Evolutionary conservation across 805 yeast genomes (phyloP).

Genomic region (Maudiozyma turicensis): DNA sequence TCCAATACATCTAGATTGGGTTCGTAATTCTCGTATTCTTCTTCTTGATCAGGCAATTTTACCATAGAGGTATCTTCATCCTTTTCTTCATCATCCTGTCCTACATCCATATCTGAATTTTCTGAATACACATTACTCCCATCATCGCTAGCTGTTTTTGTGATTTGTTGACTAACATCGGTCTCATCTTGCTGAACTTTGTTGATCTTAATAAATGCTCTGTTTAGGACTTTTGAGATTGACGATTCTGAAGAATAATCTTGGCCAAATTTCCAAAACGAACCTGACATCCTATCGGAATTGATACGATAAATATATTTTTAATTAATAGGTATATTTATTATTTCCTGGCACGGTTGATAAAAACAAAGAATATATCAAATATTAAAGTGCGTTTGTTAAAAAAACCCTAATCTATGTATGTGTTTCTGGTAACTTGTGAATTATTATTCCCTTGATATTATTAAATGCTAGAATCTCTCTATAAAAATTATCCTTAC

Average conservation of each 20-base stretch:
- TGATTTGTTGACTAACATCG: background rate
- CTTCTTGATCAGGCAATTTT: conserved; percentile 26
- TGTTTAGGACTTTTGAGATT: conserved; percentile 38
- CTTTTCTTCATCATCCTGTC: conserved; percentile 7
- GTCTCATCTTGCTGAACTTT: conserved; percentile 2
- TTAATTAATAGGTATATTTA: too few relatives aligned
- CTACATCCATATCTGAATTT: conserved; percentile 3
- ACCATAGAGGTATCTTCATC: conserved; percentile 12
- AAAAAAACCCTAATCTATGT: too few relatives aligned
- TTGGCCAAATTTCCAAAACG: conserved; percentile 55
- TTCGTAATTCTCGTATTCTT: conserved; percentile 29
- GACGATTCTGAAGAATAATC: conserved; percentile 48
- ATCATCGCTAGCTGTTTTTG: background rate
- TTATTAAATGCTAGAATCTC: too few relatives aligned
- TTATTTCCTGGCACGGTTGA: too few relatives aligned
- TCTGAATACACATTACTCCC: conserved; percentile 2
- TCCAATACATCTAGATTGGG: conserved; percentile 38
- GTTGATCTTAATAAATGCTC: conserved; percentile 26
- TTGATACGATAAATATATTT: background rate
- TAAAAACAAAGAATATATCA: too few relatives aligned
- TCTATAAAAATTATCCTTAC: too few relatives aligned
- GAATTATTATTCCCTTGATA: too few relatives aligned
- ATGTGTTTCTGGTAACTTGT: too few relatives aligned
- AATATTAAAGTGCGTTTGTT: too few relatives aligned
- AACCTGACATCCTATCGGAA: conserved; percentile 28